Conservation (phyloP, 805 yeast genomes). For the Candida schatavii region DNA sequence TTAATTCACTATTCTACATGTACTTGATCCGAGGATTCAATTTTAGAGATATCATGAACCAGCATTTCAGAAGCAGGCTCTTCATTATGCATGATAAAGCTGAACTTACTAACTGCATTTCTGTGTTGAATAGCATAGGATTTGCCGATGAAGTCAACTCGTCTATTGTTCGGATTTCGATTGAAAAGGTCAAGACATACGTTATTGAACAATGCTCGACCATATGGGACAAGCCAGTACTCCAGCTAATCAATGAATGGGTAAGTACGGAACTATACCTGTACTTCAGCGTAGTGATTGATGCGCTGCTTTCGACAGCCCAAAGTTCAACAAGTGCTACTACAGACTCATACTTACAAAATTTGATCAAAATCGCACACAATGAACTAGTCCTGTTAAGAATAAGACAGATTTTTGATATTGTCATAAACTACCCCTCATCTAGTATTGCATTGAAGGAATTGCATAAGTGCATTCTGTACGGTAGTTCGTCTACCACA, state of each 20-base stretch:
- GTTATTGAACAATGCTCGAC: constrained; percentile 27
- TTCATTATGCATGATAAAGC: neutral
- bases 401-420: constrained; percentile 55
- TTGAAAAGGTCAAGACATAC: constrained; percentile 29
- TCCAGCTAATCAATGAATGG: constrained; percentile 34
- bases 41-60: constrained; percentile 1
- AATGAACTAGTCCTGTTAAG: constrained; percentile 46
- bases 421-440: constrained; percentile 52
- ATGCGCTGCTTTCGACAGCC: constrained; percentile 5
- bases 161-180: constrained; percentile 36
- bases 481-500: constrained; percentile 7
- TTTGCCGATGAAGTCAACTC: constrained; percentile 21
- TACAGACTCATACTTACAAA: constrained; percentile 16
- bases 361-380: constrained; percentile 35
- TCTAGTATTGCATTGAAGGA: constrained; percentile 57
- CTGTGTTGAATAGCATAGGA: constrained; percentile 7
- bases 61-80: constrained; percentile 1
- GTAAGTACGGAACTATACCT: constrained; percentile 39
- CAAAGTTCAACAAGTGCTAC: constrained; percentile 11
- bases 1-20: constrained; percentile 26
- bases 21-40: constrained; percentile 11
- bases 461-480: constrained; percentile 48
- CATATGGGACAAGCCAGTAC: constrained; percentile 38
- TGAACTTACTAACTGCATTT: constrained; percentile 1
- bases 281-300: constrained; percentile 20